These are phyloP conservation scores for Trichosporon sp. DNA, from an alignment of 1,284 basidiomycete genomes.

Conservation along the genomic window DNA sequence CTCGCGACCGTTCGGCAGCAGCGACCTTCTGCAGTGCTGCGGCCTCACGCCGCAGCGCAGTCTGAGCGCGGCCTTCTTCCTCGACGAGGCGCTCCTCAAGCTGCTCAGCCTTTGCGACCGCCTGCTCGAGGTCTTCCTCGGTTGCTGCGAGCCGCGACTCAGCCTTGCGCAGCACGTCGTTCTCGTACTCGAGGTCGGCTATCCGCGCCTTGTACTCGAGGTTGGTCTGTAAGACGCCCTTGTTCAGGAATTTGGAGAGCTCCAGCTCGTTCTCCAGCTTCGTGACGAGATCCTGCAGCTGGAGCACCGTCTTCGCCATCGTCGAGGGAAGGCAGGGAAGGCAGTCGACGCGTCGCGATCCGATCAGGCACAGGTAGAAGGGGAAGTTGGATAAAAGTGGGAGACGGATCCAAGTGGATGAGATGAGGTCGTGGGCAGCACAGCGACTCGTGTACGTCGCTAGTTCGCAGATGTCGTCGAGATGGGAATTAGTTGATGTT, in stretches of 20 bases:
- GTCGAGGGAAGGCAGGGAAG: background rate
- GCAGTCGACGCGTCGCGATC: slow-evolving; percentile 1
- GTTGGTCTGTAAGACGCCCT: slow-evolving; percentile 38
- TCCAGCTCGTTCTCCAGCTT: slow-evolving; percentile 33
- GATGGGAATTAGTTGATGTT: background rate
- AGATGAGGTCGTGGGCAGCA: background rate
- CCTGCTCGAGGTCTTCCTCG: slow-evolving; percentile 31
- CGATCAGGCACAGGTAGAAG: background rate
- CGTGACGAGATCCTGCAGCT: slow-evolving; percentile 6
- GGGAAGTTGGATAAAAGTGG: background rate
- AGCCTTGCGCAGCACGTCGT: slow-evolving; percentile 30
- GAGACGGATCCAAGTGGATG: background rate
- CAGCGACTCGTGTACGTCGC: background rate
- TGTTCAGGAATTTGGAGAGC: slow-evolving; percentile 40
- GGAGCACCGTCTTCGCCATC: background rate
- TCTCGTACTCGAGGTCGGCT: slow-evolving; percentile 34
- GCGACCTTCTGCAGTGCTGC: background rate
- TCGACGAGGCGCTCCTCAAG: slow-evolving; percentile 3
- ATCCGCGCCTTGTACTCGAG: slow-evolving; percentile 38
- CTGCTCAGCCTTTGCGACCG: slow-evolving; percentile 8
- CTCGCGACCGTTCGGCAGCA: background rate
- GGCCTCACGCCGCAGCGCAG: background rate
- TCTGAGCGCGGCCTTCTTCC: background rate
- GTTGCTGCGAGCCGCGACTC: slow-evolving; percentile 31
- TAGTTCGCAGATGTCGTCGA: background rate